Conservation (phyloP, 768 basidiomycete species). For the Amanita muscaria region DNA sequence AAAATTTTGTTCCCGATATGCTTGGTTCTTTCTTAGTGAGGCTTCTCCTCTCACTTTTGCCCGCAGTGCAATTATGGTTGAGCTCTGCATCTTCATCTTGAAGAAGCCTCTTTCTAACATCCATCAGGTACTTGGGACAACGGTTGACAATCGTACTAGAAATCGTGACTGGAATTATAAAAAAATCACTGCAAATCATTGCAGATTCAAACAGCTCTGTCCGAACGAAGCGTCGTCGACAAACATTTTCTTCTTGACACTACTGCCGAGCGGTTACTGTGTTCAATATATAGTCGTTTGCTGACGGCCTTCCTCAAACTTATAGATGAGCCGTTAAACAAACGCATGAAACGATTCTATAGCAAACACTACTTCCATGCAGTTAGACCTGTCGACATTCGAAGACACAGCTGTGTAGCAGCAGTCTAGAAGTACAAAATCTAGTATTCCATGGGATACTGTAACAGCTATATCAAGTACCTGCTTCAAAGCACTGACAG, state of each 20-base stretch:
- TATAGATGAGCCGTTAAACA: constrained; percentile 43
- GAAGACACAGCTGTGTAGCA: constrained; percentile 58
- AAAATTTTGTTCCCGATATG: constrained; percentile 52
- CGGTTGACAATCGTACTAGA: constrained; percentile 55
- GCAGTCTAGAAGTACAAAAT: constrained; percentile 39
- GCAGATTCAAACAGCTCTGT: constrained; percentile 60
- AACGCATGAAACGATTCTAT: constrained; percentile 53
- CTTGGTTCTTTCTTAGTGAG: constrained; percentile 36
- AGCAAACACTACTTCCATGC: constrained; percentile 55
- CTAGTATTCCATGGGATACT: constrained; percentile 53
- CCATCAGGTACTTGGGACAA: constrained; percentile 55
- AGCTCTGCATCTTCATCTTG: constrained; percentile 4
- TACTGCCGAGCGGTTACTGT: constrained; percentile 47
- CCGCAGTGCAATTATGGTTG: constrained; percentile 56
- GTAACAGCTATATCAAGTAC: constrained; percentile 36
- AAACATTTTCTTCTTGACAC: constrained; percentile 44
- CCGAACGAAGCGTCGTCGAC: constrained; percentile 54
- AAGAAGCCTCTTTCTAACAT: too few species aligned
- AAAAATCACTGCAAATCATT: constrained; percentile 4
- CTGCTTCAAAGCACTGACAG: constrained; percentile 37
- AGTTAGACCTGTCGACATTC: constrained; percentile 71
- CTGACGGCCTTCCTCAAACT: constrained; percentile 30
- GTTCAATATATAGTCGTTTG: constrained; percentile 38
- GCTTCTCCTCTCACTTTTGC: constrained; percentile 40
- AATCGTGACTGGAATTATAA: constrained; percentile 12